These are phyloP conservation scores for Pleurotus eryngii DNA, from an alignment of 768 basidiomycete genomes.

Conservation along the genomic window DNA sequence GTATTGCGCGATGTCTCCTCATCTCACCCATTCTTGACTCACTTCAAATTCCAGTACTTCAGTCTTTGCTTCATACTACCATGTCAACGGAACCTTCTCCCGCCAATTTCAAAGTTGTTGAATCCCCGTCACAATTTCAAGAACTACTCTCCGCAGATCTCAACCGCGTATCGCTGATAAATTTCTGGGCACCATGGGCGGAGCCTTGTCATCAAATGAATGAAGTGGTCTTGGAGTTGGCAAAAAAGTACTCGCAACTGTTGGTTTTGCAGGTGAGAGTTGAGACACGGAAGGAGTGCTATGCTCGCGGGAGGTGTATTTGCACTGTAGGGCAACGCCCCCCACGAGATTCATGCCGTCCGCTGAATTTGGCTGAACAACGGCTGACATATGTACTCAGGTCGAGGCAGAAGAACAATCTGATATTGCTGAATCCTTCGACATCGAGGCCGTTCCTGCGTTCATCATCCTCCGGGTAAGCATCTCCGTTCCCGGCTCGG, in stretches of 20 bases:
- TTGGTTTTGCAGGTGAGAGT: constrained; percentile 68
- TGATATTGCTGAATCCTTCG: constrained; percentile 91
- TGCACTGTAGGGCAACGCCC: no score
- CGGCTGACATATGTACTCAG: constrained; percentile 28
- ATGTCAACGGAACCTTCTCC: neutral
- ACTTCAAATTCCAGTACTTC: neutral
- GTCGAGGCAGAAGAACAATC: constrained; percentile 78
- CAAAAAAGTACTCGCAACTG: constrained; percentile 63
- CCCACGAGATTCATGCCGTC: neutral
- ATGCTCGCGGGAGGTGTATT: no score
- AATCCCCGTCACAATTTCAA: constrained; percentile 72
- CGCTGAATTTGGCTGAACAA: neutral
- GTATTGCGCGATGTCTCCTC: constrained; percentile 3
- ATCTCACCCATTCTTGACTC: neutral
- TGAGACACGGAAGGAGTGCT: neutral
- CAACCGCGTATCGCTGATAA: constrained; percentile 76
- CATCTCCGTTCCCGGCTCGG: constrained; percentile 4
- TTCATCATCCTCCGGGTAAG: constrained; percentile 79
- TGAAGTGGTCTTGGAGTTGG: constrained; percentile 66
- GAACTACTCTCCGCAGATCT: constrained; percentile 73
- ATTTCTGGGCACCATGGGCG: constrained; percentile 95
- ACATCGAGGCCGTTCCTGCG: constrained; percentile 84
- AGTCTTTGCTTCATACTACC: no score
- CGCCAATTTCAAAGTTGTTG: constrained; percentile 39
- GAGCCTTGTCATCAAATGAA: constrained; percentile 91